Percentiles rank a stretch among this genome's conserved stretches.
Conservation (phyloP, 805 yeast genomes). For the Wickerhamomyces subpelliculosus region DNA sequence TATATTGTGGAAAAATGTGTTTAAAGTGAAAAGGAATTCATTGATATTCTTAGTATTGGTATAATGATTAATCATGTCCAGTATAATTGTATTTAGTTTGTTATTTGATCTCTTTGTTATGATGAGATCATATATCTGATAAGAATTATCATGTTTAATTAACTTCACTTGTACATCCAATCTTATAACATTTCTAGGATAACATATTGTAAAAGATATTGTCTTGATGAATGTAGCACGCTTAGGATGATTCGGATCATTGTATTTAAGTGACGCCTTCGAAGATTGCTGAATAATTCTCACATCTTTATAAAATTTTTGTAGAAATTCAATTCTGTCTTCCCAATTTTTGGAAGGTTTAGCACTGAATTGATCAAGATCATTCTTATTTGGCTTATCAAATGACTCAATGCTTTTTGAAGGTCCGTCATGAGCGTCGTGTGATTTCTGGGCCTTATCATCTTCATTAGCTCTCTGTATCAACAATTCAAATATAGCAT, state of each 20-base stretch:
- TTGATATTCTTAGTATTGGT: conserved; percentile 14
- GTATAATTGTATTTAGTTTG: conserved; percentile 13
- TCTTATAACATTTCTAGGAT: conserved; percentile 5
- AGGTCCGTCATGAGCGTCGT: conserved; percentile 1
- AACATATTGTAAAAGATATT: conserved; percentile 11
- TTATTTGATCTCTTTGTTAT: conserved; percentile 15
- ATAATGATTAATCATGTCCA: conserved; percentile 4
- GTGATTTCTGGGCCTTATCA: conserved; percentile 2
- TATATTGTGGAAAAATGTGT: conserved; percentile 10
- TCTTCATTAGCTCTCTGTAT: conserved; percentile 2
- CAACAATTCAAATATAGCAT: conserved; percentile 5
- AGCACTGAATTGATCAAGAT: conserved; percentile 9
- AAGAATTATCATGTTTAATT: conserved; percentile 4
- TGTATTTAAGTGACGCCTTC: conserved; percentile 9
- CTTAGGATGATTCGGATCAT: not conserved
- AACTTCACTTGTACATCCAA: conserved; percentile 12
- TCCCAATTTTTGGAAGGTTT: conserved; percentile 19
- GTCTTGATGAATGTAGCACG: conserved; percentile 11
- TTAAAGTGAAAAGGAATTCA: conserved; percentile 12
- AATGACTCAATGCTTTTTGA: conserved; percentile 1
- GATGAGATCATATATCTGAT: conserved; percentile 8
- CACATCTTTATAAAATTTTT: conserved; percentile 18
- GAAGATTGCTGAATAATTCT: conserved; percentile 9
- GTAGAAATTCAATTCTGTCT: conserved; percentile 13
- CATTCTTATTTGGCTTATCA: too few species aligned